These are phyloP conservation scores for Trichosporon sp. DNA, from an alignment of 1,284 basidiomycete species.

Conservation along the genomic window DNA sequence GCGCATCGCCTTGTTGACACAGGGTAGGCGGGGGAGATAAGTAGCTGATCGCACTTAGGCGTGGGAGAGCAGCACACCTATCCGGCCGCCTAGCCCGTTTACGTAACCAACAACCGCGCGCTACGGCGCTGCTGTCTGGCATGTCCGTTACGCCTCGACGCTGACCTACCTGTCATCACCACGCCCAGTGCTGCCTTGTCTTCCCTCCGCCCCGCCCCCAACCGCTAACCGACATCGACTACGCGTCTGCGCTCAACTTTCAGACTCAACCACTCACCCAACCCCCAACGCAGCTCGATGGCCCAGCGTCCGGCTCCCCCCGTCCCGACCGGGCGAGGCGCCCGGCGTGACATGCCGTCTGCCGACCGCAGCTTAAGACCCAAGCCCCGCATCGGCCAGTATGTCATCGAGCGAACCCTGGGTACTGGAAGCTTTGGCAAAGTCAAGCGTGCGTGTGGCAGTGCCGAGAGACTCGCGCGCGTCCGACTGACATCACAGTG, in stretches of 20 bases:
- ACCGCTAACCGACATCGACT: background rate
- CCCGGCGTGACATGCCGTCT: conserved; percentile 14
- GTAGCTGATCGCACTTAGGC: background rate
- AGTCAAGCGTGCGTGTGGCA: conserved; percentile 75
- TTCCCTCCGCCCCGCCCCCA: background rate
- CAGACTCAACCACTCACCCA: background rate
- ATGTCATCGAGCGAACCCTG: conserved; percentile 53
- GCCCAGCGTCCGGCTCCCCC: conserved; percentile 44
- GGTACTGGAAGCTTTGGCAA: conserved; percentile 88
- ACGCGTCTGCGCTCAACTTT: background rate
- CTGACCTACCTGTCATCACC: background rate
- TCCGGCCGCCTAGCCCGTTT: background rate
- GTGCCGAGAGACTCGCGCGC: background rate
- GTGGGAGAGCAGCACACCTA: background rate
- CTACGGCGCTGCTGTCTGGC: background rate
- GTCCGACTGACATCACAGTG: conserved; percentile 56
- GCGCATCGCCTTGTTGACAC: background rate
- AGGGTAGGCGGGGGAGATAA: background rate
- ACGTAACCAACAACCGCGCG: background rate
- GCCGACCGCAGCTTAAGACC: conserved; percentile 22
- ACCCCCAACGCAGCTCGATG: conserved; percentile 30
- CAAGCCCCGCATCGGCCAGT: conserved; percentile 49
- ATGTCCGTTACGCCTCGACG: background rate
- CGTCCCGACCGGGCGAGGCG: conserved; percentile 27
- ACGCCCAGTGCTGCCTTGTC: background rate